phyloP scores from a whole-genome alignment of 2,329 filamentous ascomycete species.

The Pestalotiopsis sp. region DNA sequence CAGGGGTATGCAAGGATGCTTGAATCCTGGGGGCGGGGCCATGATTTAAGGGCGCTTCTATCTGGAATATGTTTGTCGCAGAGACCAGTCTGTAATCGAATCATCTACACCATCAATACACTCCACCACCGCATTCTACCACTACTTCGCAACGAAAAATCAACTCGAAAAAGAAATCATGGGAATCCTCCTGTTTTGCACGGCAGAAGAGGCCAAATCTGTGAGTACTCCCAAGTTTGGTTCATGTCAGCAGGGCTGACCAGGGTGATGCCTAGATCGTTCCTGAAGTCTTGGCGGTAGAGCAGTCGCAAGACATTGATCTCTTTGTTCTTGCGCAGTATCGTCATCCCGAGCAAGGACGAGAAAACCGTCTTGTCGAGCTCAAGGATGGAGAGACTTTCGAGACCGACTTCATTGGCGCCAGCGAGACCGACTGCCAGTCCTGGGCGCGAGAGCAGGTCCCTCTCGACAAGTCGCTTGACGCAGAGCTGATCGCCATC shows the following conservation, averaged over 20 bases:
- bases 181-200: constrained; percentile 14
- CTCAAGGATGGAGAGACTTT: constrained; percentile 6
- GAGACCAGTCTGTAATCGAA: not conserved
- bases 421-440: constrained; percentile 12
- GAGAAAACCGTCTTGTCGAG: not conserved
- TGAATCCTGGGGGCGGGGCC: not conserved
- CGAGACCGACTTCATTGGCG: constrained; percentile 13
- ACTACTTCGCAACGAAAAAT: not conserved
- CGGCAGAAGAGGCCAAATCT: constrained; percentile 11
- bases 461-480: constrained; percentile 3
- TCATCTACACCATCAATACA: not conserved
- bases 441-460: constrained; percentile 14
- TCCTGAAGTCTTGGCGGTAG: not conserved
- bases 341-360: not conserved
- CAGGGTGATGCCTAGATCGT: not conserved
- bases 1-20: not conserved
- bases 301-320: constrained; percentile 2
- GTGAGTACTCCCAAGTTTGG: constrained; percentile 5
- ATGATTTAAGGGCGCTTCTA: not conserved
- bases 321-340: not conserved
- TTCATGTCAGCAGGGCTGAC: not conserved
- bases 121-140: not conserved
- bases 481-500: constrained; percentile 11
- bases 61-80: not conserved
- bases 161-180: constrained; percentile 1